Conservation (phyloP, 192 early-diverging fungal genomes). For the Coemansia sp. region DNA sequence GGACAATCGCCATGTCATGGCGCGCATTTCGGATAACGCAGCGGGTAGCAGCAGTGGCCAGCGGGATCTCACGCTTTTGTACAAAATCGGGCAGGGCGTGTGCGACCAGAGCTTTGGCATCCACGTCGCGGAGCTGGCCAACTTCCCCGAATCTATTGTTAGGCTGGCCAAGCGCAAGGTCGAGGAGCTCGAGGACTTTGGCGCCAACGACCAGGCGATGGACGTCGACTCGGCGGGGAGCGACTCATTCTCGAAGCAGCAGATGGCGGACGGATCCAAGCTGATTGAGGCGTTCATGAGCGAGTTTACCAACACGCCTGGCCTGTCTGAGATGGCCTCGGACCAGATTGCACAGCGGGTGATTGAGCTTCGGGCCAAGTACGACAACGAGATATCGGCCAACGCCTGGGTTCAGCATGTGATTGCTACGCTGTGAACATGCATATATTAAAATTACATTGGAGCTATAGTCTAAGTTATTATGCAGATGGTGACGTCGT, state of each 20-base stretch:
- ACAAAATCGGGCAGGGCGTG: constrained; percentile 78
- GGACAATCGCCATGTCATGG: constrained; percentile 89
- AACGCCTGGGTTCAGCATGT: constrained; percentile 69
- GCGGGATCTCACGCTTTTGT: constrained; percentile 85
- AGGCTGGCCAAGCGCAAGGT: constrained; percentile 85
- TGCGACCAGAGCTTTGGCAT: constrained; percentile 99
- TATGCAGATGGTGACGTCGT: not conserved
- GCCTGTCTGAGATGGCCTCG: constrained; percentile 41
- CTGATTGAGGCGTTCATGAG: constrained; percentile 47
- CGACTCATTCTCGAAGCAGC: constrained; percentile 45
- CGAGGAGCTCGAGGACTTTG: constrained; percentile 84
- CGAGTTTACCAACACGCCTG: constrained; percentile 59
- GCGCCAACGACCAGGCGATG: constrained; percentile 15
- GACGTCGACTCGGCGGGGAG: constrained; percentile 27
- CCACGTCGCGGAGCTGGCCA: constrained; percentile 94
- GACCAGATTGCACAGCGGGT: constrained; percentile 46
- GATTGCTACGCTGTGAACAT: constrained; percentile 41
- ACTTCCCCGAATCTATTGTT: constrained; percentile 86
- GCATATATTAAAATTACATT: not conserved
- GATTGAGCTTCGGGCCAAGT: constrained; percentile 59
- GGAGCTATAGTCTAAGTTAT: not conserved
- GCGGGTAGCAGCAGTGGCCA: constrained; percentile 11
- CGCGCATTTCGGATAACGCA: constrained; percentile 52
- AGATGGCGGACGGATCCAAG: constrained; percentile 30
- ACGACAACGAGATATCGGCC: constrained; percentile 58